Conservation (phyloP, 2,329 filamentous ascomycete genomes). For the Phaeosphaeria sp. region DNA sequence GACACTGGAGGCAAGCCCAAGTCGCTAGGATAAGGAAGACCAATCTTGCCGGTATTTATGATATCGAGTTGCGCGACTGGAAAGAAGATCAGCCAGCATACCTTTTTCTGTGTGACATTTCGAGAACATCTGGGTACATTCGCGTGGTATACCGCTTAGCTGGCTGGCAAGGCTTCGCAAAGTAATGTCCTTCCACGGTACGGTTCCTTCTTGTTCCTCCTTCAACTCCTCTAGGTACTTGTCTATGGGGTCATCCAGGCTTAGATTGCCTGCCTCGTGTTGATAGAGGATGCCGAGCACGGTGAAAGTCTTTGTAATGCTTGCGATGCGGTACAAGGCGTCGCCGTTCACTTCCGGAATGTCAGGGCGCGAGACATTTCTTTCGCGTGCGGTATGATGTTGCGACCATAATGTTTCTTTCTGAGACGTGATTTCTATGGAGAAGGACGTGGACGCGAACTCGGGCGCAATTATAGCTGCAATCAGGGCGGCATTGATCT, state of each 20-base stretch:
- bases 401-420: conserved; percentile 48
- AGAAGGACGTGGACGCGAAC: conserved; percentile 47
- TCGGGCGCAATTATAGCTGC: conserved; percentile 33
- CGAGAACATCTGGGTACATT: conserved; percentile 32
- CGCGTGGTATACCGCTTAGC: conserved; percentile 50
- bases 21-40: conserved; percentile 7
- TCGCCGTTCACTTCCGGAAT: conserved; percentile 45
- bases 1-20: conserved; percentile 46
- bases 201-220: conserved; percentile 33
- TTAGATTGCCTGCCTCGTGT: conserved; percentile 42
- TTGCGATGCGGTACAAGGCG: conserved; percentile 51
- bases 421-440: conserved; percentile 49
- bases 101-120: conserved; percentile 26
- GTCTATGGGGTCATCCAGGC: conserved; percentile 41
- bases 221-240: conserved; percentile 42
- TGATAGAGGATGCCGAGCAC: conserved; percentile 42
- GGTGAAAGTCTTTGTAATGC: conserved; percentile 46
- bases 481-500: conserved; percentile 34
- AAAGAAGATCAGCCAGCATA: conserved; percentile 28
- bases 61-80: conserved; percentile 39
- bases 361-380: conserved; percentile 47
- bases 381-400: conserved; percentile 47
- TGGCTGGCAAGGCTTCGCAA: conserved; percentile 52
- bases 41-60: conserved; percentile 23
- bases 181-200: conserved; percentile 53